These are phyloP conservation scores for Aspergillus ochraceus DNA, from an alignment of 2,329 filamentous ascomycete genomes.

Conservation along the genomic window DNA sequence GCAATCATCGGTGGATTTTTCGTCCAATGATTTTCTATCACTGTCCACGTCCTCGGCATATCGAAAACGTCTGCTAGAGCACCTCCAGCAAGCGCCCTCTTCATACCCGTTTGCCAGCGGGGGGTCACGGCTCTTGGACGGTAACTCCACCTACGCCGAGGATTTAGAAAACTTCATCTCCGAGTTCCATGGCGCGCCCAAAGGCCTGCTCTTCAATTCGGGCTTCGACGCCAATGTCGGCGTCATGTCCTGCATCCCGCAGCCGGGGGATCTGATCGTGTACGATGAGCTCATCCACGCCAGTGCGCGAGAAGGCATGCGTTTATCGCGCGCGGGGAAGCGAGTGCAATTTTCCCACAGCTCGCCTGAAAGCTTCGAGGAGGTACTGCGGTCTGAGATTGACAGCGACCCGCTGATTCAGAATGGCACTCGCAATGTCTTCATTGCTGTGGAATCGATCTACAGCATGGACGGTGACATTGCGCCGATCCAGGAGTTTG, in stretches of 20 bases:
- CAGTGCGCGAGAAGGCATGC: constrained; percentile 76
- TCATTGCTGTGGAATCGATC: constrained; percentile 68
- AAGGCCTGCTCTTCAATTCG: constrained; percentile 62
- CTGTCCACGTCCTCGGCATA: constrained; percentile 51
- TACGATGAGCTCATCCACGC: constrained; percentile 78
- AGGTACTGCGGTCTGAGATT: constrained; percentile 34
- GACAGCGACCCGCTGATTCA: constrained; percentile 33
- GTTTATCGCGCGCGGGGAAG: constrained; percentile 56
- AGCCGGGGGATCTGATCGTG: constrained; percentile 62
- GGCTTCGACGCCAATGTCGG: constrained; percentile 68
- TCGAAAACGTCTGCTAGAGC: constrained; percentile 50
- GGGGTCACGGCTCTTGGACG: constrained; percentile 65
- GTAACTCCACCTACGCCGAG: constrained; percentile 62
- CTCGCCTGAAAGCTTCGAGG: constrained; percentile 36
- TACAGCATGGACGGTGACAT: constrained; percentile 86
- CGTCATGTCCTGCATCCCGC: constrained; percentile 61
- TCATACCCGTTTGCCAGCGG: constrained; percentile 53
- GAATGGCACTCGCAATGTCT: constrained; percentile 54
- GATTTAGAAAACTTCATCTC: constrained; percentile 60
- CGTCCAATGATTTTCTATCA: constrained; percentile 66
- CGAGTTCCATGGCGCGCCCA: constrained; percentile 58
- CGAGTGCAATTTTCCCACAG: constrained; percentile 52
- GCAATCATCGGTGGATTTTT: constrained; percentile 55
- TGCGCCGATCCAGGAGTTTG: constrained; percentile 62
- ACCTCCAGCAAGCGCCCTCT: constrained; percentile 41